These are phyloP conservation scores for Trametes sanguinea DNA, from an alignment of 768 basidiomycete species.

Conservation along the genomic window DNA sequence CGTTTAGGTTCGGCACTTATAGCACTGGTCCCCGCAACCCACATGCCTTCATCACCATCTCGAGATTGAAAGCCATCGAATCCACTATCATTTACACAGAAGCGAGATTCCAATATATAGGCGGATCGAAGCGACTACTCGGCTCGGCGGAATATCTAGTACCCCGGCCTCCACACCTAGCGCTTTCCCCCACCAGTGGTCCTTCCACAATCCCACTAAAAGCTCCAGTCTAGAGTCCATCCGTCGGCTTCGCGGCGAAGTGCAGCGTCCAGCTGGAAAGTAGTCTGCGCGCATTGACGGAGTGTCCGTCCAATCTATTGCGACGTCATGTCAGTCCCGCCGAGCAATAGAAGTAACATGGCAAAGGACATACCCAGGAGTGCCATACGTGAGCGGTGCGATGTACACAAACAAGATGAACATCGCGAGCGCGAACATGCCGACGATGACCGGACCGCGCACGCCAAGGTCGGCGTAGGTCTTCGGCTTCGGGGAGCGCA, in stretches of 20 bases:
- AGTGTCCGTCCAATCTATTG: slow-evolving; percentile 75
- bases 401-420: slow-evolving; percentile 73
- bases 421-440: slow-evolving; percentile 58
- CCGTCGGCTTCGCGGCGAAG: slow-evolving; percentile 68
- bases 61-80: background rate
- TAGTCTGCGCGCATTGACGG: slow-evolving; percentile 82
- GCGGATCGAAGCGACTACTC: background rate
- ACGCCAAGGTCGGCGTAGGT: slow-evolving; percentile 76
- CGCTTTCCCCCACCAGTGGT: no score
- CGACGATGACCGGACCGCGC: slow-evolving; percentile 69
- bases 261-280: slow-evolving; percentile 93
- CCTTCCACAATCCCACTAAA: no score
- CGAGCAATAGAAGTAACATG: background rate
- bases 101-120: slow-evolving; percentile 2
- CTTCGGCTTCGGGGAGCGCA: slow-evolving; percentile 9
- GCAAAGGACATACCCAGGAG: slow-evolving; percentile 75
- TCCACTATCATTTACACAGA: background rate
- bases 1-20: background rate
- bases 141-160: background rate
- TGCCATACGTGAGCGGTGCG: slow-evolving; percentile 91
- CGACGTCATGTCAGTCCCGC: slow-evolving; percentile 6
- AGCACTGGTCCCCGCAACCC: background rate
- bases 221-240: background rate
- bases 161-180: no score
- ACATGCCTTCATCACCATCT: background rate